phyloP scores from a whole-genome alignment of 2,329 filamentous ascomycete species.

The Alternaria panax region DNA sequence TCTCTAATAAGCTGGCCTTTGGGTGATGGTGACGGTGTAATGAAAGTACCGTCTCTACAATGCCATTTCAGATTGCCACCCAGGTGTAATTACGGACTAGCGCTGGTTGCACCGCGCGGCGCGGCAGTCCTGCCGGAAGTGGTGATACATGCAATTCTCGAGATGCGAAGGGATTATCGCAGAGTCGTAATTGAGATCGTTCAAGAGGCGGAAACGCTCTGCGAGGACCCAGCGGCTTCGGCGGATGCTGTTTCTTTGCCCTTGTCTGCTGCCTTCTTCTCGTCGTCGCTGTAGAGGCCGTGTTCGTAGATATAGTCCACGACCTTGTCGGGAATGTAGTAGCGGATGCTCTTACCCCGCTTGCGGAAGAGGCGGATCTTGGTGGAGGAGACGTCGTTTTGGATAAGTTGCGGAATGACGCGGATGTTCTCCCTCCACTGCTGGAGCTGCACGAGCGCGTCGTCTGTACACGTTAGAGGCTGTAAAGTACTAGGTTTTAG shows the following conservation, averaged over 20 bases:
- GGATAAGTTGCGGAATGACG: conserved; percentile 86
- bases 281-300: conserved; percentile 49
- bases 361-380: conserved; percentile 78
- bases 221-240: conserved; percentile 35
- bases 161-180: not conserved
- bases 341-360: conserved; percentile 52
- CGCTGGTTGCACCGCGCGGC: conserved; percentile 8
- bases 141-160: conserved; percentile 4
- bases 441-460: conserved; percentile 81
- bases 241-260: conserved; percentile 40
- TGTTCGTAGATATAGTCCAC: conserved; percentile 53
- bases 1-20: conserved; percentile 15
- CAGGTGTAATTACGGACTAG: conserved; percentile 1
- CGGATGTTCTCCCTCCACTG: conserved; percentile 86
- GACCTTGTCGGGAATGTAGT: conserved; percentile 51
- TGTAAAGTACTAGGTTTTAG: not conserved
- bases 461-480: conserved; percentile 59
- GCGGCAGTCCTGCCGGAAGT: conserved; percentile 31
- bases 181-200: not conserved
- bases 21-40: conserved; percentile 13
- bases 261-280: conserved; percentile 46
- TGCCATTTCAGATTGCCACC: conserved; percentile 13
- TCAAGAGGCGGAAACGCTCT: conserved; percentile 26
- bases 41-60: conserved; percentile 10
- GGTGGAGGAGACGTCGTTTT: conserved; percentile 82